Base-by-base conservation (phyloP, 169 alveolate species). In the Ichthyophthirius multifiliis region DNA sequence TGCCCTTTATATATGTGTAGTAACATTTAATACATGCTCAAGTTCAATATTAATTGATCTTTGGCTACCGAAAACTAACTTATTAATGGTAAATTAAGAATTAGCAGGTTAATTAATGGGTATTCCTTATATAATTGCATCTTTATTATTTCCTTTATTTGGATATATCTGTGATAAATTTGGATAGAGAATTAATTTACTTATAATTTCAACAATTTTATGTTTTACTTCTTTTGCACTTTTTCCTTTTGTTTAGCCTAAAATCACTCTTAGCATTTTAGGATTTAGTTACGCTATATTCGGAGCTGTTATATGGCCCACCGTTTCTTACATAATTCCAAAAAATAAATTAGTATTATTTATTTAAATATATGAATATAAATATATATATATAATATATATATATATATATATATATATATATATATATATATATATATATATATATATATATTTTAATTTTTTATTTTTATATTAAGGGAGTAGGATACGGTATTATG, bases 401-500 rank as follows among this genome's bases (percentile, higher is more conserved):
- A n/a, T n/a, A n/a, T n/a, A n/a, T n/a, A n/a, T n/a, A n/a, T n/a
- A n/a, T n/a, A n/a, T n/a, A n/a, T n/a, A n/a, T n/a, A n/a, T n/a
- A n/a, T n/a, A n/a, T n/a, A n/a, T n/a, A n/a, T n/a, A n/a, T n/a
- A n/a, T n/a, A n/a, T n/a, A n/a, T 45, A 4, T n/a, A 5, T 6
- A 6, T 6, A n/a, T 13, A 13, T 6, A 45, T 6, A 45, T 45
- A 27, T 45, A 45, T 45, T 13, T 45, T 45, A 45, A 6, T 6
- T 45, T n/a, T 37, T 23, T 39, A 3, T 2, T 30, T 16, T 37
- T 34, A 47, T 55, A 15, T 37, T 30, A 35, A 37, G 74, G 83
- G 83, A 23, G 62, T 73, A 18, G 83, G 67, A 62, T 76, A 3
- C 27, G 83, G 83, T 12, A 45, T 76, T n/a, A 76, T 76, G 75